Evolutionary conservation across 371 early-diverging fungal genomes (phyloP).

Genomic region (Apophysomyces variabilis): DNA sequence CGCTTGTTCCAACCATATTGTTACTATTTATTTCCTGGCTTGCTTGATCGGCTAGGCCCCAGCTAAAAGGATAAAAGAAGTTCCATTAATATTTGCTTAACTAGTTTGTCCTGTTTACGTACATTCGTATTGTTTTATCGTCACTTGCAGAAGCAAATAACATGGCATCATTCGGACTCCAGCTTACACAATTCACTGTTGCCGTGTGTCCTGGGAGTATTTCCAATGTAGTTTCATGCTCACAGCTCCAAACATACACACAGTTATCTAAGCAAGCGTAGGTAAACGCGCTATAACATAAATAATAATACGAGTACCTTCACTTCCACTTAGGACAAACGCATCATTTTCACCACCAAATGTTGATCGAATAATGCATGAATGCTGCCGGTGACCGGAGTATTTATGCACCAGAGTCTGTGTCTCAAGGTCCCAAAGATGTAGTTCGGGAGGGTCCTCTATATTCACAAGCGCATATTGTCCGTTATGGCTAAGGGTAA

Average conservation of each 20-base stretch:
- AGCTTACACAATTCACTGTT: slow-evolving; percentile 77
- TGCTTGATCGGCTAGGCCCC: slow-evolving; percentile 1
- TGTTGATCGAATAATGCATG: slow-evolving; percentile 81
- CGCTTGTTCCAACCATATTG: background rate
- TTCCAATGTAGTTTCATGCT: slow-evolving; percentile 66
- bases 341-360: slow-evolving; percentile 80
- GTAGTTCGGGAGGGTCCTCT: slow-evolving; percentile 52
- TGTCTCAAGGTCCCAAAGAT: slow-evolving; percentile 80
- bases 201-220: slow-evolving; percentile 71
- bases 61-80: background rate
- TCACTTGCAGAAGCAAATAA: slow-evolving; percentile 89
- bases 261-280: slow-evolving; percentile 53
- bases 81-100: slow-evolving; percentile 21
- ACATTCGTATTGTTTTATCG: slow-evolving; percentile 84
- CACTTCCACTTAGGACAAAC: slow-evolving; percentile 82
- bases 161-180: slow-evolving; percentile 61
- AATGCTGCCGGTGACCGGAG: slow-evolving; percentile 76
- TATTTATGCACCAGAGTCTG: slow-evolving; percentile 66
- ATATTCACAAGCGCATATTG: slow-evolving; percentile 70
- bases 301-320: slow-evolving; percentile 50
- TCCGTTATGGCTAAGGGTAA: slow-evolving; percentile 68
- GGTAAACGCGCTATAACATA: background rate
- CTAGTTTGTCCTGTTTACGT: slow-evolving; percentile 17
- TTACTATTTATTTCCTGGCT: background rate
- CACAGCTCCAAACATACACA: slow-evolving; percentile 83